Base-by-base conservation (phyloP, 352 stramenopile genomes). In the Pythium dissotocum region DNA sequence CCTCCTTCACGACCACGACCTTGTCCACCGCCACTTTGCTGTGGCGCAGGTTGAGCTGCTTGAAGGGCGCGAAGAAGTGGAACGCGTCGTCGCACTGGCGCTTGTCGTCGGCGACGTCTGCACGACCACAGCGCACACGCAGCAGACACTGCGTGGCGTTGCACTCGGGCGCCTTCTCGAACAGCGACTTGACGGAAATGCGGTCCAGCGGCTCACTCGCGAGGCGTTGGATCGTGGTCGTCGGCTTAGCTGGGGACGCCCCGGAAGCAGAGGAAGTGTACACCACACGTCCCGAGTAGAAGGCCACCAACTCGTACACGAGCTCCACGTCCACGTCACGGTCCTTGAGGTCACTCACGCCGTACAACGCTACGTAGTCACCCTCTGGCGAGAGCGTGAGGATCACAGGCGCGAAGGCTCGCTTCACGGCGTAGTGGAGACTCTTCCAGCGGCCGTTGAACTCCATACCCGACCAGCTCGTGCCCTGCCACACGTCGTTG, bases 401-500 rank as follows among this genome's bases (percentile, higher is more conserved):
- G 30, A 90, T 65, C 35, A 95, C 79, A 28, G 88, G 85, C 53
- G 85, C 82, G 76, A 90, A 94, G 21, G 80, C 73, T 10, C 82
- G 80, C 63, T 82, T 82, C 21, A 88, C 77, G 33, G 89, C 79
- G 62, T 93, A 89, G 61, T 95, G 88, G 32, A 96, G 73, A 40
- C 81, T 88, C 70, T 96, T 96, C 83, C 87, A 94, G 44, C 79
- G 75, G 28, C 88, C 88, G 4, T 76, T 80, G 71, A 85, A 89
- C 69, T 96, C 88, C 38, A 95, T 87, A 54, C 87, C 93, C 24
- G 88, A 93, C 88, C 88, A 96, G 67, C 84, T 94, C 44, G 85
- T 92, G 9, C 87, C 88, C 67, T 90, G 79, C 87, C 88, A 96
- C 59, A 96, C 88, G 56, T 96, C 88, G 70, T 95, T 94, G 16